Evolutionary conservation across 352 stramenopile genomes (phyloP).

Genomic region (Globisporangium carolinianum): DNA sequence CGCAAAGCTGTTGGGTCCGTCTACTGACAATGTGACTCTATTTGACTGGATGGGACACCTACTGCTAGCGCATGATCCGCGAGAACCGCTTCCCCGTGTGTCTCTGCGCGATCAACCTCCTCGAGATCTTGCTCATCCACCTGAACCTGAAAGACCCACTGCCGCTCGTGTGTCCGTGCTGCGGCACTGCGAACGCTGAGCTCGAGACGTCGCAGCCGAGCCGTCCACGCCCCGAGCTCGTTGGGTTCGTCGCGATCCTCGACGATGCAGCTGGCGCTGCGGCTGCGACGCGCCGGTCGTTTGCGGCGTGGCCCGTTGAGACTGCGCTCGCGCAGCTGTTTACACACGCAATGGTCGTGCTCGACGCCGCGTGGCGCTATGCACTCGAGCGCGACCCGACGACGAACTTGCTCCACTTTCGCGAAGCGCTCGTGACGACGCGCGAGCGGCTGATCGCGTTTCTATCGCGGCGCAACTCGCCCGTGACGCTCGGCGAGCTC

Average conservation of each 20-base stretch:
- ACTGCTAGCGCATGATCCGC: constrained; percentile 46
- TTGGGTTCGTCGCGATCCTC: constrained; percentile 41
- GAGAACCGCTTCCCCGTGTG: constrained; percentile 72
- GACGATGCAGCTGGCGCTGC: constrained; percentile 31
- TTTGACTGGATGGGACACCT: not conserved
- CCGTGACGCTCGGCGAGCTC: constrained; percentile 41
- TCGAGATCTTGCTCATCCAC: constrained; percentile 63
- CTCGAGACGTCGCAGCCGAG: constrained; percentile 44
- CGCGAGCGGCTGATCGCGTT: constrained; percentile 37
- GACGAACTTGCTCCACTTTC: constrained; percentile 57
- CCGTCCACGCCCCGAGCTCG: constrained; percentile 44
- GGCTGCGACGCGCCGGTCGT: constrained; percentile 32
- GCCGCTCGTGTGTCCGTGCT: constrained; percentile 58
- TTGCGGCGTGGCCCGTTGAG: constrained; percentile 35
- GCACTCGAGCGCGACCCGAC: constrained; percentile 37
- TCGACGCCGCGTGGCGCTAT: constrained; percentile 56
- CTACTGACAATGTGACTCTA: not conserved
- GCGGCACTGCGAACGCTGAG: constrained; percentile 58
- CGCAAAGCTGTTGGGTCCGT: no score
- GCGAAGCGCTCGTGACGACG: constrained; percentile 48
- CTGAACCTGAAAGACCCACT: constrained; percentile 62
- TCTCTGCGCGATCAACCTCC: constrained; percentile 50
- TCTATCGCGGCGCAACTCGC: constrained; percentile 34
- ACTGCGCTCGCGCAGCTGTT: constrained; percentile 54
- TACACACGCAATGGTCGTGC: constrained; percentile 48